Evolutionary conservation across 2,329 filamentous ascomycete species (phyloP), one percentile per base, ranked within the genome.

Genomic region (Nemania sp.): DNA sequence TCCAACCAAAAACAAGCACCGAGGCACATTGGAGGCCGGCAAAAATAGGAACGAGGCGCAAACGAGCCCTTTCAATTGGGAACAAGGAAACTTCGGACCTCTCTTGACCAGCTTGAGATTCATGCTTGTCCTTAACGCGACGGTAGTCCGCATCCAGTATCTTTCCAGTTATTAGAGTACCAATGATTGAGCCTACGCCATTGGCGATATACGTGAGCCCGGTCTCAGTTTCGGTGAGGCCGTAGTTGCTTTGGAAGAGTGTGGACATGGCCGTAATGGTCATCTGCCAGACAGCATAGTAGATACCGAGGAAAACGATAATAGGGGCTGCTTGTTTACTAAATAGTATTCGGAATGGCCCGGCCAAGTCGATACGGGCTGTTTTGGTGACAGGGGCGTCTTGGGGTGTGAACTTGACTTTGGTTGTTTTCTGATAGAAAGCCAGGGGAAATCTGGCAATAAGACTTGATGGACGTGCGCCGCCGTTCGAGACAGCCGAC

Each of bases 251-350:
- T 72, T 35, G 32, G 70, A 87, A 85, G 0, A 87, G 78, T 0
- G 80, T 80, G 0, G 86, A 85, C 80, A 86, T 84, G 38, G 82
- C 82, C 0, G 86, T 86, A 64, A 86, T 86, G 70, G 80, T 83
- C 83, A 87, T 87, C 64, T 87, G 84, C 83, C 84, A 88, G 7
- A 85, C 82, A 0, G 84, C 80, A 64, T 87, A 88, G 74, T 86
- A 83, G 2, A 86, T 72, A 0, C 82, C 82, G 3, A 86, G 78
- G 58, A 84, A 87, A 15, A 82, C 3, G 32, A 86, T 82, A 5
- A 85, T 80, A 0, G 81, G 80, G 0, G 80, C 77, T 0, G 83
- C 81, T 1, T 82, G 77, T 43, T 81, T 83, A 73, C 77, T 81
- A n/a, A 80, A 47, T 2, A 87, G 79, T n/a, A 87, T 85, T 0